Conservation (phyloP, 768 basidiomycete genomes). For the Hygrophoropsis aurantiaca region DNA sequence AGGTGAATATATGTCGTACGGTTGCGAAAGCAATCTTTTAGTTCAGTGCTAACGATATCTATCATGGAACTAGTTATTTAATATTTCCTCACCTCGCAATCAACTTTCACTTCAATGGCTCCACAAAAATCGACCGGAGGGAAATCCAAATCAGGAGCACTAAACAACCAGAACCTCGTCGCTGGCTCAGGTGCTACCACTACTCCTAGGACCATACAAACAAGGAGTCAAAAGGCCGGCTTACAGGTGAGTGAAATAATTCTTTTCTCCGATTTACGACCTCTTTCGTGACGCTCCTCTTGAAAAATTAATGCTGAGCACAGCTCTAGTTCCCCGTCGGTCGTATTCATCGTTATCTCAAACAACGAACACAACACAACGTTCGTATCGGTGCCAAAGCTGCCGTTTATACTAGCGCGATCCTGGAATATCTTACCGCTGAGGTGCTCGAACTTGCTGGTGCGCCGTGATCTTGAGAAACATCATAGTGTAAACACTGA, state of each 20-base stretch:
- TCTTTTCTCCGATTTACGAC: background rate
- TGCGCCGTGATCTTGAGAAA: constrained; percentile 34
- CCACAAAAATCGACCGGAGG: constrained; percentile 56
- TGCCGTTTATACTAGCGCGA: constrained; percentile 94
- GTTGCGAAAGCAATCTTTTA: too few species aligned
- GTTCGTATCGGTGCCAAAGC: constrained; percentile 97
- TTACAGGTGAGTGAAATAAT: constrained; percentile 60
- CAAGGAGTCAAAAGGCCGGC: constrained; percentile 82
- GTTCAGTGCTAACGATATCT: too few species aligned
- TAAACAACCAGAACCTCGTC: constrained; percentile 7
- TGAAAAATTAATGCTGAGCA: too few species aligned
- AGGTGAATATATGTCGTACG: too few species aligned
- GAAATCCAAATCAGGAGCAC: constrained; percentile 56
- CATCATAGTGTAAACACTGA: background rate
- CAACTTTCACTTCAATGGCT: constrained; percentile 32
- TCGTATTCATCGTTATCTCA: constrained; percentile 95
- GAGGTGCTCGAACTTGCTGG: constrained; percentile 96
- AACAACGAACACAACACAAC: constrained; percentile 89
- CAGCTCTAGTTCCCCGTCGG: constrained; percentile 97
- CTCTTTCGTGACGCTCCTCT: too few species aligned
- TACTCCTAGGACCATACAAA: constrained; percentile 47
- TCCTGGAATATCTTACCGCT: constrained; percentile 93
- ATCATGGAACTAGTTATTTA: background rate
- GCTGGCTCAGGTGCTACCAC: constrained; percentile 31
- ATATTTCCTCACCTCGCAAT: too few species aligned